phyloP scores from a whole-genome alignment of 345 rosid genomes.

The Trapa incisa region DNA sequence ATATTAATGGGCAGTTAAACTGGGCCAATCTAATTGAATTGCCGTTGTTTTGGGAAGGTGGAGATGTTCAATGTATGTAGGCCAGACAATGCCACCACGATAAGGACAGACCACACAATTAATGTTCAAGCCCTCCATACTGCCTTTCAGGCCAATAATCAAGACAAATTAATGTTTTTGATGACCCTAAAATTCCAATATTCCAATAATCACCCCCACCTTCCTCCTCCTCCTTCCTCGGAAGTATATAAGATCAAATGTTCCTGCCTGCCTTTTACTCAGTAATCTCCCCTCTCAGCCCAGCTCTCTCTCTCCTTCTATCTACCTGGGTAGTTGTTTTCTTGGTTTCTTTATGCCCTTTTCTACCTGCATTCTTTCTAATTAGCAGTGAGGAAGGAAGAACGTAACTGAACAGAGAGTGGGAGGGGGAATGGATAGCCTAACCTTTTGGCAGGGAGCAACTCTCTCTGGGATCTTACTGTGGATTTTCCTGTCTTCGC shows the following conservation, averaged over 20 bases:
- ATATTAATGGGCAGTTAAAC: too few relatives aligned
- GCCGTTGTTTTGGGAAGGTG: too few relatives aligned
- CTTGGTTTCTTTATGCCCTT: constrained; percentile 2
- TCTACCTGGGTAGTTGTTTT: not conserved
- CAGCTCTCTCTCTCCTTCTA: too few relatives aligned
- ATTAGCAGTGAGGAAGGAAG: not conserved
- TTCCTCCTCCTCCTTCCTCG: not conserved
- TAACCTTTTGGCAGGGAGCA: constrained; percentile 60
- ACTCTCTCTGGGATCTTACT: constrained; percentile 46
- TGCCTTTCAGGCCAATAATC: too few relatives aligned
- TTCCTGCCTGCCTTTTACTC: not conserved
- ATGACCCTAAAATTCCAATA: not conserved
- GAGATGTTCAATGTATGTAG: too few relatives aligned
- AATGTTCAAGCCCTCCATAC: too few relatives aligned
- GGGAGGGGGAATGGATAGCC: constrained; percentile 49
- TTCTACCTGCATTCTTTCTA: not conserved
- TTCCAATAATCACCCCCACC: not conserved
- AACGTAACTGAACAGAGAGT: not conserved
- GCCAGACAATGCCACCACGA: too few relatives aligned
- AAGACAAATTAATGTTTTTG: too few relatives aligned
- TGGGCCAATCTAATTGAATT: too few relatives aligned
- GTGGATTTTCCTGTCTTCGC: constrained; percentile 68
- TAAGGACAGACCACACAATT: too few relatives aligned
- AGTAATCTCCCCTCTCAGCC: not conserved
- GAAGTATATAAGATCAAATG: not conserved